Percentiles rank a stretch among this genome's conserved stretches.
phyloP scores from a whole-genome alignment of 257 asterid species.

The Cynanchum wilfordii region DNA sequence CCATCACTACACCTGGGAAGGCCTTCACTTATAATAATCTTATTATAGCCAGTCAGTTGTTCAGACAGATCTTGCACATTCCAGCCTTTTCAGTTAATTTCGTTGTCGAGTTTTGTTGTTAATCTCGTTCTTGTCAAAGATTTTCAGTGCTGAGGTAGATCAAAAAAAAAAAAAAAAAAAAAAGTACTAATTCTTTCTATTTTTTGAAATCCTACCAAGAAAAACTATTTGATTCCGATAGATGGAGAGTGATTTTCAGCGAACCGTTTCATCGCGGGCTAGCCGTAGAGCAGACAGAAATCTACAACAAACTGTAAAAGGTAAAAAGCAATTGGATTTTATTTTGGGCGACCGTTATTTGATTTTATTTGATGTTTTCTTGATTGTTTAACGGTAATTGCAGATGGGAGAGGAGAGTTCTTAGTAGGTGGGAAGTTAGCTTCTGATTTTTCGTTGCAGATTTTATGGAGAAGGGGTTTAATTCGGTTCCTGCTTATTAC shows the following conservation, averaged over 20 bases:
- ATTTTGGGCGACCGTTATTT: background rate
- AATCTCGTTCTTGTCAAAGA: background rate
- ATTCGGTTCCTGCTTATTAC: conserved; percentile 36
- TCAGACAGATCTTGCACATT: too few relatives aligned
- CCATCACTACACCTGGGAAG: too few relatives aligned
- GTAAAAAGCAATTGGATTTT: conserved; percentile 11
- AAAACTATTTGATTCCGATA: background rate
- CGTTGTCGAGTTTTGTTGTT: too few relatives aligned
- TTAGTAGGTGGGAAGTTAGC: conserved; percentile 24
- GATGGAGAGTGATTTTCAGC: conserved; percentile 31
- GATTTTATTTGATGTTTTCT: background rate
- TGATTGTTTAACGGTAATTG: background rate
- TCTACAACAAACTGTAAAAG: conserved; percentile 23
- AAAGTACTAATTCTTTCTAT: too few relatives aligned
- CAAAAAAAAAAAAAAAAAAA: background rate
- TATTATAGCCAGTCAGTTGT: too few relatives aligned
- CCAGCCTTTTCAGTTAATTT: too few relatives aligned
- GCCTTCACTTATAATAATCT: too few relatives aligned
- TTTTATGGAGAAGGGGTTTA: conserved; percentile 43
- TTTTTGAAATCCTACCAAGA: too few relatives aligned
- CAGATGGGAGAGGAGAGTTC: conserved; percentile 23
- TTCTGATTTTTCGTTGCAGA: conserved; percentile 34
- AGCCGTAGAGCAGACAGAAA: conserved; percentile 30
- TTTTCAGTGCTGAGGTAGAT: background rate
- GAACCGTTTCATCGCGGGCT: conserved; percentile 31